Percentiles rank a stretch among this genome's conserved stretches.
Evolutionary conservation across 1,139 yeast genomes (phyloP).

Genomic region (Magnusiomyces clavatus): DNA sequence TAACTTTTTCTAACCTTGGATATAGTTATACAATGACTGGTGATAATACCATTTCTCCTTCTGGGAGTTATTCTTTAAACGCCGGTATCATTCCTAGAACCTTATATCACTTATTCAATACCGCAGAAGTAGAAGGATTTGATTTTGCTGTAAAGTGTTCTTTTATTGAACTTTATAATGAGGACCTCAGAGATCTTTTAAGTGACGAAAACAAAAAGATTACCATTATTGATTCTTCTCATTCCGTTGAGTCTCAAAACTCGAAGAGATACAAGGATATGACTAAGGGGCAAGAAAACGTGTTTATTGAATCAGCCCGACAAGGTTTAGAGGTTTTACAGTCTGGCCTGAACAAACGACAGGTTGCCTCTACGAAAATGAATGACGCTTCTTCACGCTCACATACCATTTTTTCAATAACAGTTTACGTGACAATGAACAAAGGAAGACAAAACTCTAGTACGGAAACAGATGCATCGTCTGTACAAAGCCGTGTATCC

Average conservation of each 20-base stretch:
- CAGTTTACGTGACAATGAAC: constrained; percentile 37
- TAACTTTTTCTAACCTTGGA: constrained; percentile 19
- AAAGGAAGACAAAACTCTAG: constrained; percentile 34
- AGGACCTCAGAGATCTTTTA: constrained; percentile 55
- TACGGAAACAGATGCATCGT: constrained; percentile 19
- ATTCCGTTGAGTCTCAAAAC: constrained; percentile 20
- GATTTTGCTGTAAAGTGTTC: constrained; percentile 63
- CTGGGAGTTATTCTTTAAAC: constrained; percentile 24
- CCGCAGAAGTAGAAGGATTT: constrained; percentile 31
- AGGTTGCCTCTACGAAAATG: constrained; percentile 60
- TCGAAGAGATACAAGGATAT: constrained; percentile 26
- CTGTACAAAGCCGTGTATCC: constrained; percentile 28
- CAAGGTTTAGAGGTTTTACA: constrained; percentile 40
- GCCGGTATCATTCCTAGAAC: constrained; percentile 71
- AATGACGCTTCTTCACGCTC: constrained; percentile 70
- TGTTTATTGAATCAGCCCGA: constrained; percentile 34
- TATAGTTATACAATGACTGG: constrained; percentile 67
- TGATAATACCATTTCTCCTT: constrained; percentile 32
- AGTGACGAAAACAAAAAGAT: constrained; percentile 31
- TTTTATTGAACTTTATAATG: constrained; percentile 67
- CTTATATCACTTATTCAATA: constrained; percentile 43
- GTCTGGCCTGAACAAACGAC: constrained; percentile 47
- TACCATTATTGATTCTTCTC: constrained; percentile 37
- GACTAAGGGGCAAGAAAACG: constrained; percentile 45
- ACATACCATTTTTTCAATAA: constrained; percentile 65